Base-by-base conservation (phyloP, 176 grass and related monocot species). In the Aechmea fasciata region DNA sequence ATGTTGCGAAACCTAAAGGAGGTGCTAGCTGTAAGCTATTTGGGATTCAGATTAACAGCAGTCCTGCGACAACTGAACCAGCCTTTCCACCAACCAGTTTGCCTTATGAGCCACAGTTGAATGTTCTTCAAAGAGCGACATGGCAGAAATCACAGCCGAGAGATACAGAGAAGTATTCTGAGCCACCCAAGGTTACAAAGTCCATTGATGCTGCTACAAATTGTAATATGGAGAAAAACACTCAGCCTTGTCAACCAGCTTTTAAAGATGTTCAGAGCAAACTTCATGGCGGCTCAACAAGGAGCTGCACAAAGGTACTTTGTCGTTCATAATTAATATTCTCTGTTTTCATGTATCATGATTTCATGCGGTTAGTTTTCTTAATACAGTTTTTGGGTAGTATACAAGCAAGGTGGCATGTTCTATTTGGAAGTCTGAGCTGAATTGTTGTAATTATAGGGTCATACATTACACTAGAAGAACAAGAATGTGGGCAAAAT, bases 231-330 rank as follows among this genome's bases (percentile, higher is more conserved):
- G 83, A 80, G 54, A 85, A 87, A 65, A 71, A 72, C 12, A 52
- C 66, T 66, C 67, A 74, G 15, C 65, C 57, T 76, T 78, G 67
- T 18, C 26, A 48, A 25, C 81, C 84, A 71, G 24, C 76, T 77
- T 84, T 70, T 66, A 89, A 75, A 75, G 79, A 83, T 47, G 73
- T 66, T 20, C 71, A 66, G 10, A 71, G 73, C 78, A 96, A 88
- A 81, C 47, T 77, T 64, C 79, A 85, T 55, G 62, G 80, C 53
- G 77, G 69, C 73, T 89, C 83, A 49, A 80, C 85, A 41, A 86
- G 92, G 75, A 96, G 92, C 70, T 96, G 88, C 70, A 96, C 87
- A 65, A 96, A 96, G 92, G 88, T 96, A 54, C 66, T 22, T 51
- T n/a, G 67, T 73, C 76, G 13, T 66, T 1, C 0, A 7, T 47